Conservation (phyloP, 352 stramenopile genomes). For the Phytophthora pini region DNA sequence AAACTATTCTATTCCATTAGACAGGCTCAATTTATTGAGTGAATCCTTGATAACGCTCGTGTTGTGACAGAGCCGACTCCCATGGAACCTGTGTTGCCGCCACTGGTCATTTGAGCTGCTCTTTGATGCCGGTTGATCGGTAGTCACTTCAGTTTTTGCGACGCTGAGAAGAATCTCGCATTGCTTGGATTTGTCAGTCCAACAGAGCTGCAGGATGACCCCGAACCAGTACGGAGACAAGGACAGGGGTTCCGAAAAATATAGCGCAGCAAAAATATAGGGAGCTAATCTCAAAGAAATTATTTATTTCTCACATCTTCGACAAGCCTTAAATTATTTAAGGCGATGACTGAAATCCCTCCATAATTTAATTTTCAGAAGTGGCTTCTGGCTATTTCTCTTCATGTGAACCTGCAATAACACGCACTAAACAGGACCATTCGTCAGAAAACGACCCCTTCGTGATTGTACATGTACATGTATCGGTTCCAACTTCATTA, state of each 20-base stretch:
- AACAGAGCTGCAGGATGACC: conserved; percentile 15
- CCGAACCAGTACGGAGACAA: conserved; percentile 34
- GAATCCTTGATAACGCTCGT: conserved; percentile 18
- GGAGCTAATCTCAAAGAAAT: no score
- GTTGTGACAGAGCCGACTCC: conserved; percentile 20
- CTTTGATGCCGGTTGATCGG: conserved; percentile 3
- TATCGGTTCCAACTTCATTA: no score
- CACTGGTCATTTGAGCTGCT: background rate
- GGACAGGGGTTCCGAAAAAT: background rate
- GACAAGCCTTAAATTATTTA: no score
- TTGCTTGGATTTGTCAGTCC: background rate
- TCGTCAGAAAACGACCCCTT: no score
- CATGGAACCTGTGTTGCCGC: conserved; percentile 14
- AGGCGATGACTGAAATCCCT: no score
- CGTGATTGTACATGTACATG: no score
- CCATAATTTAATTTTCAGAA: no score
- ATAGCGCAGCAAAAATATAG: no score
- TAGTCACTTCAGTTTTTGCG: conserved; percentile 21
- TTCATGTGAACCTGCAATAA: no score
- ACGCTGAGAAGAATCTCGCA: conserved; percentile 1
- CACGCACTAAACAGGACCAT: no score
- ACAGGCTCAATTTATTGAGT: background rate
- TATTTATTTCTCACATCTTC: no score
- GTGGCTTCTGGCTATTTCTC: no score
- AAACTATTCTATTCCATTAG: background rate